phyloP scores from a whole-genome alignment of 2,329 filamentous ascomycete genomes.

The Fusarium sp. region DNA sequence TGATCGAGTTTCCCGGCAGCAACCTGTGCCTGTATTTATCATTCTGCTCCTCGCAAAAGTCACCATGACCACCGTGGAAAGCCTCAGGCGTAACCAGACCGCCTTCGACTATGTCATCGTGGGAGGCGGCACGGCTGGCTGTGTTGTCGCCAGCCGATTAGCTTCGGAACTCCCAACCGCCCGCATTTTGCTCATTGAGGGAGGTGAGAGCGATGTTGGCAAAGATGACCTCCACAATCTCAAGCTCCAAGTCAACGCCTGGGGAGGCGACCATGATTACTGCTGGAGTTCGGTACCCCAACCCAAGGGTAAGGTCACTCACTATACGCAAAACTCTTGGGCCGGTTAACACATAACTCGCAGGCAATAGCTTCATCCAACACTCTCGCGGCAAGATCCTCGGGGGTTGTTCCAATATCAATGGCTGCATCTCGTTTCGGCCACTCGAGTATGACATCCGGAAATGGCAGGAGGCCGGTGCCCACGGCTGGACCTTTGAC shows the following conservation, averaged over 20 bases:
- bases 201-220: not conserved
- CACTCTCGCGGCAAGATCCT: not conserved
- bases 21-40: not conserved
- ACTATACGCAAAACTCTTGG: too few species aligned
- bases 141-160: not conserved
- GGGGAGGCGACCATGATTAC: not conserved
- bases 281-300: not conserved
- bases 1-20: not conserved
- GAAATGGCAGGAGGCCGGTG: not conserved
- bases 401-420: not conserved
- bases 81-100: not conserved
- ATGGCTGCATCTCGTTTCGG: not conserved
- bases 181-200: not conserved
- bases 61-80: not conserved
- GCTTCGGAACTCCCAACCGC: not conserved
- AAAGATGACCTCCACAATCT: not conserved
- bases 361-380: not conserved
- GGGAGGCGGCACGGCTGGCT: not conserved
- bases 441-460: not conserved
- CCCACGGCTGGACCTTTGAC: not conserved
- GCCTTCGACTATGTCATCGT: not conserved
- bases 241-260: not conserved
- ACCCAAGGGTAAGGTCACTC: not conserved
- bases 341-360: not conserved
- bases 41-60: not conserved